These are phyloP conservation scores for Phytopythium montanum DNA, from an alignment of 352 stramenopile species.

Conservation along the genomic window DNA sequence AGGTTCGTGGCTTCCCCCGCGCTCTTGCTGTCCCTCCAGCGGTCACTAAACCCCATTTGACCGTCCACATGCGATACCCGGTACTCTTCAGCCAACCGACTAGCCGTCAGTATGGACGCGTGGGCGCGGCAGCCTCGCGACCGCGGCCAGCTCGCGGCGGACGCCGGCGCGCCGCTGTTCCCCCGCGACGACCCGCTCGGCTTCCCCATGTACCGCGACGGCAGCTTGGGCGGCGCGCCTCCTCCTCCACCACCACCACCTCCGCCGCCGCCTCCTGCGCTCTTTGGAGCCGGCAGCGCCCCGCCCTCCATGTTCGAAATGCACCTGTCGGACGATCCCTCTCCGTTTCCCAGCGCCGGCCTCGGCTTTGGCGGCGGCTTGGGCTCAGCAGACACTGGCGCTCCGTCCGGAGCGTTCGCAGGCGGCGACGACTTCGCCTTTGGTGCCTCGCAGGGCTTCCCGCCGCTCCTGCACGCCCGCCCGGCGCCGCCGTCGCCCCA, in stretches of 20 bases:
- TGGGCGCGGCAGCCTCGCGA: not conserved
- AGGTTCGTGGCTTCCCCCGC: too few relatives aligned
- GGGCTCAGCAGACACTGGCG: not conserved
- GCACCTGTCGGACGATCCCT: not conserved
- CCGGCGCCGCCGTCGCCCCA: not conserved
- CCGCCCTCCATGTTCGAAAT: slow-evolving; percentile 3
- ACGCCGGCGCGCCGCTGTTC: slow-evolving; percentile 1
- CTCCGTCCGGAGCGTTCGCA: too few relatives aligned
- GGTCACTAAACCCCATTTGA: too few relatives aligned
- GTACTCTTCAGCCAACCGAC: not conserved
- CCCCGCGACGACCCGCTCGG: not conserved
- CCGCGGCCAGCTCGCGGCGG: not conserved
- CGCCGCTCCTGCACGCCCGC: not conserved
- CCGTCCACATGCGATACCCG: not conserved
- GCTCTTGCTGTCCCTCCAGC: too few relatives aligned
- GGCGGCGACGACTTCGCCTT: not conserved
- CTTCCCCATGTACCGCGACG: not conserved
- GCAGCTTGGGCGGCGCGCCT: not conserved
- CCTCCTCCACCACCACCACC: not conserved
- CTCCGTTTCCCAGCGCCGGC: not conserved
- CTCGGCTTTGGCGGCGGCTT: slow-evolving; percentile 1
- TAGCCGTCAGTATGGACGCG: not conserved
- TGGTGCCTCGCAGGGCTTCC: slow-evolving; percentile 1
- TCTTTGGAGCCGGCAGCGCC: not conserved
- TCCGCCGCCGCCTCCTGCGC: not conserved